phyloP scores from a whole-genome alignment of 257 asterid genomes.

The Capsicum chinense region DNA sequence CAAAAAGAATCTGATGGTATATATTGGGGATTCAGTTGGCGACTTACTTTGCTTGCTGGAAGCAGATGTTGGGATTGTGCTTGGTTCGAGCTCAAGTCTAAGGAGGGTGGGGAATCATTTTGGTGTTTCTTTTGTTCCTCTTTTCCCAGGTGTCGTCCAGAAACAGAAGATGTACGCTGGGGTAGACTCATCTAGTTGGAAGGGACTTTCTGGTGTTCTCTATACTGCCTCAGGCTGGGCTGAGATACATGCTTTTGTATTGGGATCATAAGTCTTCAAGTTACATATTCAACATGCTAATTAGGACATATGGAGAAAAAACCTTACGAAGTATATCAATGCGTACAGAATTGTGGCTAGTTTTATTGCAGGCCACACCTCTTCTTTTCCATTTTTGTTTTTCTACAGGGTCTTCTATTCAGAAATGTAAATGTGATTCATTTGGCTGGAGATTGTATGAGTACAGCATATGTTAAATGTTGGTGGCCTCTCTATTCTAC shows the following conservation, averaged over 20 bases:
- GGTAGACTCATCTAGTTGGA: slow-evolving; percentile 54
- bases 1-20: slow-evolving; percentile 57
- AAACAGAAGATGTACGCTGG: slow-evolving; percentile 61
- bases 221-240: slow-evolving; percentile 91
- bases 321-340: slow-evolving; percentile 24
- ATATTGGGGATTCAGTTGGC: slow-evolving; percentile 94
- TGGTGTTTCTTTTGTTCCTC: slow-evolving; percentile 80
- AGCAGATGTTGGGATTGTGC: slow-evolving; percentile 92
- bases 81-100: slow-evolving; percentile 82
- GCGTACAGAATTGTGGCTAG: slow-evolving; percentile 23
- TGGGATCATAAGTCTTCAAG: slow-evolving; percentile 48
- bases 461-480: slow-evolving; percentile 20
- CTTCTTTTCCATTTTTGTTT: slow-evolving; percentile 18
- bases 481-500: slow-evolving; percentile 1
- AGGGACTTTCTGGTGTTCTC: slow-evolving; percentile 72
- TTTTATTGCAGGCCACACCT: slow-evolving; percentile 28
- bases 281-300: slow-evolving; percentile 1
- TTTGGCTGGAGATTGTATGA: slow-evolving; percentile 31
- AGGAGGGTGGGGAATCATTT: slow-evolving; percentile 72
- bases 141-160: slow-evolving; percentile 62
- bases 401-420: slow-evolving; percentile 16
- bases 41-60: slow-evolving; percentile 93
- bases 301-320: background rate
- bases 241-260: slow-evolving; percentile 79
- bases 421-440: slow-evolving; percentile 31